Base-by-base conservation (phyloP, 2,329 filamentous ascomycete genomes). In the Aspergillus candidus region DNA sequence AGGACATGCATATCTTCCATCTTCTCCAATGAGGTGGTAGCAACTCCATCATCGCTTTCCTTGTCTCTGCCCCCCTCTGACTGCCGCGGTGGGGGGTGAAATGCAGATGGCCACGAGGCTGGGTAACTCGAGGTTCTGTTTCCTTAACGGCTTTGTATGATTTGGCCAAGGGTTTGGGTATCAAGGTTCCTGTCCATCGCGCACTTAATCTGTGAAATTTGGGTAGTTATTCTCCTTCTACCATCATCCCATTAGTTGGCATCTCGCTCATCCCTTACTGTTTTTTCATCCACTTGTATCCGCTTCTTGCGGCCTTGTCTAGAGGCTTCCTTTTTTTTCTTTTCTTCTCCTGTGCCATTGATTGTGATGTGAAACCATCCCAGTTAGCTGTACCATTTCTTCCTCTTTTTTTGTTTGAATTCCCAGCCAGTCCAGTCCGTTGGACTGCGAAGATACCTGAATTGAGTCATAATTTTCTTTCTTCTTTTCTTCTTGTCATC, bases 401-500 rank as follows among this genome's bases (percentile, higher is more conserved):
- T 40, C 52, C 50, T 40, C 31, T 48, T 36, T 41, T 48, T 38
- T 47, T 50, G 36, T 49, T 53, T 51, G 43, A 42, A 42, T 46
- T 39, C 48, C 38, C 47, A 44, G 49, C 53, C 53, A 51, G 51
- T 50, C 55, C 50, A 51, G 51, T 50, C 55, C 50, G 50, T 50
- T 54, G 53, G 60, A 56, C 56, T 59, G 57, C 51, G 46, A 61
- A 58, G 61, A 62, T 62, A 62, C 55, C 60, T 61, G 52, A 58
- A 55, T 56, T 54, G 51, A 57, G 53, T 61, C 51, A 46, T 42
- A 53, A 31, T 40, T 43, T 33, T 47, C 49, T 37, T 37, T 50
- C 49, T 27, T 34, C 44, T 53, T 49, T 40, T 47, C 35, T 29
- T 41, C 30, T 35, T 12, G 18, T 38, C 32, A 43, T 37, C 31